Evolutionary conservation across 352 stramenopile species (phyloP).

Genomic region (Globisporangium mamillatum): DNA sequence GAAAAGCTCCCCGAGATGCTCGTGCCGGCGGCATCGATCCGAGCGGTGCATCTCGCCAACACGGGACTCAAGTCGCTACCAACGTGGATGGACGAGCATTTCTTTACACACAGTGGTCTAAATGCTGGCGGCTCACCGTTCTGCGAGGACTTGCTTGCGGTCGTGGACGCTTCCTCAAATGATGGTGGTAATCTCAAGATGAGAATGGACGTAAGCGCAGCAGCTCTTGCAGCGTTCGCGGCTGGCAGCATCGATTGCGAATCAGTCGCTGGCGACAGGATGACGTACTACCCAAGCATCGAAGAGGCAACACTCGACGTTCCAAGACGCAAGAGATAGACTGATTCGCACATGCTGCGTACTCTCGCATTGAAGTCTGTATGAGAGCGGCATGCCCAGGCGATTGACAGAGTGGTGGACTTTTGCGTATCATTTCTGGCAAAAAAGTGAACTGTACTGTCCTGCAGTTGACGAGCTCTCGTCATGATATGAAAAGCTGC

Average conservation of each 20-base stretch:
- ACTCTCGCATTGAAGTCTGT: background rate
- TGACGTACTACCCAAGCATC: conserved; percentile 21
- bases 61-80: conserved; percentile 7
- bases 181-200: background rate
- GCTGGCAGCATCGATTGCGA: conserved; percentile 9
- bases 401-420: background rate
- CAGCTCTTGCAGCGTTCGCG: background rate
- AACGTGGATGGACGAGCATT: conserved; percentile 13
- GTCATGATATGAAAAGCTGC: background rate
- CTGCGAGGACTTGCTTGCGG: conserved; percentile 11
- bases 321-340: background rate
- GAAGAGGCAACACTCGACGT: conserved; percentile 5
- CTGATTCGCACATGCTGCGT: background rate
- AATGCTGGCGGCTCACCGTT: conserved; percentile 11
- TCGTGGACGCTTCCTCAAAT: background rate
- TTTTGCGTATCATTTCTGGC: background rate
- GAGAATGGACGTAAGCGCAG: background rate
- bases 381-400: background rate
- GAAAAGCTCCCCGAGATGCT: conserved; percentile 17
- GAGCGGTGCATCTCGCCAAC: conserved; percentile 6
- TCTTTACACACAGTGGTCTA: conserved; percentile 5
- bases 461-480: conserved; percentile 2
- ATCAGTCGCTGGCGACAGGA: background rate
- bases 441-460: background rate
- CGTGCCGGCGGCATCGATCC: conserved; percentile 12